phyloP scores from a whole-genome alignment of 768 basidiomycete genomes.

The Xanthoconium purpureum region DNA sequence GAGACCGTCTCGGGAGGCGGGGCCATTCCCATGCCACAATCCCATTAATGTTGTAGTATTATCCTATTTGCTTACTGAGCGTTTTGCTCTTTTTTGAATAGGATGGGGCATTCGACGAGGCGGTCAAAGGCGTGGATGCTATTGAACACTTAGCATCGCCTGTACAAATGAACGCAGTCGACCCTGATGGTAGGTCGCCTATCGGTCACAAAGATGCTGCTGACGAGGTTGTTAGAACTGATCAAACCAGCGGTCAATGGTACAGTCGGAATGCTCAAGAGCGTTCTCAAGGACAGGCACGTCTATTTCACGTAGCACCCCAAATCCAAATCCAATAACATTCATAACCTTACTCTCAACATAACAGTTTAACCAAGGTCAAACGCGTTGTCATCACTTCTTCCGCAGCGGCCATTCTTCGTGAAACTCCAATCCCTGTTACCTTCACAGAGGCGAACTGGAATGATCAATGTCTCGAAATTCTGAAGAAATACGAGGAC shows the following conservation, averaged over 20 bases:
- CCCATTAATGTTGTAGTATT: too few species aligned
- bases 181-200: conserved; percentile 36
- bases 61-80: too few species aligned
- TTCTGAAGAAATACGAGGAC: conserved; percentile 43
- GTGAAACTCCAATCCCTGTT: conserved; percentile 18
- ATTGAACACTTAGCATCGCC: conserved; percentile 72
- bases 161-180: conserved; percentile 43
- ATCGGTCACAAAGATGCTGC: too few species aligned
- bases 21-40: too few species aligned
- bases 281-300: conserved; percentile 53
- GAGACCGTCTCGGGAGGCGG: not conserved
- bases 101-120: conserved; percentile 75
- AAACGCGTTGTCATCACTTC: conserved; percentile 71
- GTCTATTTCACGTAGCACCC: not conserved
- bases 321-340: too few species aligned
- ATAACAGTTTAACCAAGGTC: conserved; percentile 40
- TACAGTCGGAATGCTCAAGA: conserved; percentile 59
- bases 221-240: conserved; percentile 41
- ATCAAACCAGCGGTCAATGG: conserved; percentile 72
- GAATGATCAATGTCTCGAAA: conserved; percentile 46
- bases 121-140: conserved; percentile 71
- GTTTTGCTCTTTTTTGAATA: conserved; percentile 13
- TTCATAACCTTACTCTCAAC: too few species aligned
- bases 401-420: conserved; percentile 50
- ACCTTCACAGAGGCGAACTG: conserved; percentile 54